phyloP scores from a whole-genome alignment of 78 protist genomes.

The Speleostelium caveatum region DNA sequence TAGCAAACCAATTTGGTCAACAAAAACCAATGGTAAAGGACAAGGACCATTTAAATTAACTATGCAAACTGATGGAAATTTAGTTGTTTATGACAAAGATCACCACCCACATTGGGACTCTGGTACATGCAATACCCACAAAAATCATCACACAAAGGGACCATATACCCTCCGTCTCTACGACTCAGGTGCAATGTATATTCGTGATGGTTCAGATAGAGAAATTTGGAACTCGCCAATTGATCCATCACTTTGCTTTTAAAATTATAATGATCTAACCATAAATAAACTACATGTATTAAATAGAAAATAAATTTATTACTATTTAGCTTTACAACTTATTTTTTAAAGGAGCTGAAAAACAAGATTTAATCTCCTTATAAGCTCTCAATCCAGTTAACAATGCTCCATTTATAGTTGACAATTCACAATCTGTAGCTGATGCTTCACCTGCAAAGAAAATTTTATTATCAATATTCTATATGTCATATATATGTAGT shows the following conservation, averaged over 20 bases:
- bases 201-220: background rate
- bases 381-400: conserved; percentile 53
- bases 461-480: conserved; percentile 26
- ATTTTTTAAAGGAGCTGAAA: too few relatives aligned
- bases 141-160: background rate
- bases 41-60: conserved; percentile 14
- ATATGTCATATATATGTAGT: background rate
- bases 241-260: too few relatives aligned
- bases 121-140: too few relatives aligned
- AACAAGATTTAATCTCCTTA: conserved; percentile 28
- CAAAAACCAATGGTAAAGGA: conserved; percentile 7
- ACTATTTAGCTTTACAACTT: too few relatives aligned
- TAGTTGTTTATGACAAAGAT: too few relatives aligned
- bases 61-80: background rate
- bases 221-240: conserved; percentile 2
- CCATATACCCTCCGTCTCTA: background rate
- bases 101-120: too few relatives aligned
- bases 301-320: too few relatives aligned
- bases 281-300: too few relatives aligned
- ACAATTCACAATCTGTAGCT: conserved; percentile 33
- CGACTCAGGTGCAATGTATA: background rate
- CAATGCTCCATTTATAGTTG: conserved; percentile 52
- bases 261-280: too few relatives aligned
- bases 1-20: too few relatives aligned
- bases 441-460: conserved; percentile 72